Base-by-base conservation (phyloP, 345 rosid genomes). In the Brassica incana region DNA sequence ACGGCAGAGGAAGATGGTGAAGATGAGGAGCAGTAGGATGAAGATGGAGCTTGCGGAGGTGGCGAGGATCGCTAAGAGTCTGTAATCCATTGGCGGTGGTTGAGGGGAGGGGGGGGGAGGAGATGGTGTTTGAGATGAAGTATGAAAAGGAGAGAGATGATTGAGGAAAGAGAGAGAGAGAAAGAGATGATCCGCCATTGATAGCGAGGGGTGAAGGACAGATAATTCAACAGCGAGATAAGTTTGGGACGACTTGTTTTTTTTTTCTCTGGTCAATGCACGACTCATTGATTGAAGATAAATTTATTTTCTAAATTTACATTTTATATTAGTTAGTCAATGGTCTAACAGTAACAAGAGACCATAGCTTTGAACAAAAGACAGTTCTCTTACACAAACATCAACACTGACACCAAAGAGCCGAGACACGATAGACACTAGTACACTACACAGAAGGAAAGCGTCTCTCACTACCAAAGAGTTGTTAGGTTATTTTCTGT, bases 11-110 rank as follows among this genome's bases (percentile, higher is more conserved):
- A 77, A 0, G 50, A 65, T 1, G 18, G 58, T 50, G 58, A 14
- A 4, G 58, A 50, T n/a, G 58, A 50, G 58, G 58, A 50, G 58
- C 18, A 87, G 6, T 4, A 78, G 33, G 36, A 85, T 25, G 23
- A 83, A 2, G 77, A 74, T 0, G 77, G 87, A 83, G 83, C 78
- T 77, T 0, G 70, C 71, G 4, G 40, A 6, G 10, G 85, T 84
- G 3, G 90, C 84, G 1, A 88, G 4, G 36, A 78, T 9, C 0
- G 65, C 64, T 71, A 66, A 59, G 56, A 73, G 0, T 48, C 0
- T 0, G 7, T 23, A 0, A 8, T 16, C 60, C 90, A 87, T 85
- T 3, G 58, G 18, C 15, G 74, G 54, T n/a, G 77, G 16, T 54
- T 64, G 25, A 23, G 25, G 25, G 25, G 25, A 23, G 25, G 25